Evolutionary conservation across 352 stramenopile genomes (phyloP).

Genomic region (Phytophthora rubi): DNA sequence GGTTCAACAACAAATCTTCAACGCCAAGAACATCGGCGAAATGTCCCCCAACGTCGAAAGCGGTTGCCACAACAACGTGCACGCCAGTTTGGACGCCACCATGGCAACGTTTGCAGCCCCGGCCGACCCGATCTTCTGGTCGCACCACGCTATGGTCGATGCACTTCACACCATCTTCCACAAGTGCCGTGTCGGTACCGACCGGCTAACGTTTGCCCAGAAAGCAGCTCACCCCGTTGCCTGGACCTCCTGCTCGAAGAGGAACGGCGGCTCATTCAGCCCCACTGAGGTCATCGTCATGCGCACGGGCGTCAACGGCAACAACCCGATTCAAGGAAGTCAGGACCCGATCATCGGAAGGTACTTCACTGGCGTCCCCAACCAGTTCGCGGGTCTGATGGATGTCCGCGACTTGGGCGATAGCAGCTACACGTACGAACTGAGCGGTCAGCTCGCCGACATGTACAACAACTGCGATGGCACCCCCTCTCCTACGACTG

Average conservation of each 20-base stretch:
- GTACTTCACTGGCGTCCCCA: slow-evolving; percentile 48
- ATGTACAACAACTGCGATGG: slow-evolving; percentile 55
- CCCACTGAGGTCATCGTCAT: slow-evolving; percentile 52
- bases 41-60: slow-evolving; percentile 56
- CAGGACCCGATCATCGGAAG: slow-evolving; percentile 39
- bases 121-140: slow-evolving; percentile 77
- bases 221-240: slow-evolving; percentile 52
- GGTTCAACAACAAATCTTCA: slow-evolving; percentile 59
- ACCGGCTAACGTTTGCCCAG: slow-evolving; percentile 49
- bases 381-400: slow-evolving; percentile 54
- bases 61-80: slow-evolving; percentile 72
- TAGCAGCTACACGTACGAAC: slow-evolving; percentile 63
- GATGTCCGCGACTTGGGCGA: slow-evolving; percentile 52
- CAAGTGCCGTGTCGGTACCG: slow-evolving; percentile 66
- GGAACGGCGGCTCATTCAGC: slow-evolving; percentile 42
- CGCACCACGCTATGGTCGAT: slow-evolving; percentile 78
- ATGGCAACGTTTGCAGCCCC: slow-evolving; percentile 66
- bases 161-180: slow-evolving; percentile 70
- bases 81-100: slow-evolving; percentile 48
- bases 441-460: slow-evolving; percentile 48
- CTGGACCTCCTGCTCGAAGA: slow-evolving; percentile 56
- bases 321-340: slow-evolving; percentile 42
- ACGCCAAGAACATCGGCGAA: slow-evolving; percentile 55
- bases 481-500: slow-evolving; percentile 9
- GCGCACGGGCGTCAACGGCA: slow-evolving; percentile 46